Conservation (phyloP, 2,329 filamentous ascomycete species). For the Fusarium paranaense region DNA sequence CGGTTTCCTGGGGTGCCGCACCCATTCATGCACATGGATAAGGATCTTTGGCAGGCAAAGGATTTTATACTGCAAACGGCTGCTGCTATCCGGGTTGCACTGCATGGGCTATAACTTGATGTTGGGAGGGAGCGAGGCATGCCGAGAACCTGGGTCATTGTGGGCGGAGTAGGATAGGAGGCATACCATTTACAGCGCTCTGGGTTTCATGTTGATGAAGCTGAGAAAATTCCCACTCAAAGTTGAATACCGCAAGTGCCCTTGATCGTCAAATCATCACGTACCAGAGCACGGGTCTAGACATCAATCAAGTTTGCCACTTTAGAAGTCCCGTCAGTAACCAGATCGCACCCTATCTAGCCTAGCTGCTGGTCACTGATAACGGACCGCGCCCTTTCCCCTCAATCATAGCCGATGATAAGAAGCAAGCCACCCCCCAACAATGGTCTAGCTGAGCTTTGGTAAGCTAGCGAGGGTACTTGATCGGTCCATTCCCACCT, state of each 20-base stretch:
- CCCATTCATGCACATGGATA: conserved; percentile 63
- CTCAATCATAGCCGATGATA: not conserved
- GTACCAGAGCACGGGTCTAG: not conserved
- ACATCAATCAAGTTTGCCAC: not conserved
- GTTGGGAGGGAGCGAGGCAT: not conserved
- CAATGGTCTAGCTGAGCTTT: not conserved
- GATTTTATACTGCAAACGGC: conserved; percentile 50
- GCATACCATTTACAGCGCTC: not conserved
- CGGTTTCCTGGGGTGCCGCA: conserved; percentile 62
- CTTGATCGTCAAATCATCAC: not conserved
- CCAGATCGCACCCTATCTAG: not conserved
- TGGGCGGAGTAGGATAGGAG: not conserved
- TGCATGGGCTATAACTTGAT: not conserved
- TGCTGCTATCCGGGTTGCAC: conserved; percentile 46
- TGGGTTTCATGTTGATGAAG: not conserved
- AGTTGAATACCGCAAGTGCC: not conserved
- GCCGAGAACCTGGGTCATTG: not conserved
- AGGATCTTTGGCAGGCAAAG: conserved; percentile 50
- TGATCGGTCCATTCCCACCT: not conserved
- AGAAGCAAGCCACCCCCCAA: not conserved
- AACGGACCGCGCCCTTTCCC: not conserved
- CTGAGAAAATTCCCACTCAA: not conserved
- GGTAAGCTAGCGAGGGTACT: not conserved
- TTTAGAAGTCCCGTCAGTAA: not conserved
- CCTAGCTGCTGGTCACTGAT: not conserved